Conservation (phyloP, 2,329 filamentous ascomycete genomes). For the Exophiala phaeomuriformis region DNA sequence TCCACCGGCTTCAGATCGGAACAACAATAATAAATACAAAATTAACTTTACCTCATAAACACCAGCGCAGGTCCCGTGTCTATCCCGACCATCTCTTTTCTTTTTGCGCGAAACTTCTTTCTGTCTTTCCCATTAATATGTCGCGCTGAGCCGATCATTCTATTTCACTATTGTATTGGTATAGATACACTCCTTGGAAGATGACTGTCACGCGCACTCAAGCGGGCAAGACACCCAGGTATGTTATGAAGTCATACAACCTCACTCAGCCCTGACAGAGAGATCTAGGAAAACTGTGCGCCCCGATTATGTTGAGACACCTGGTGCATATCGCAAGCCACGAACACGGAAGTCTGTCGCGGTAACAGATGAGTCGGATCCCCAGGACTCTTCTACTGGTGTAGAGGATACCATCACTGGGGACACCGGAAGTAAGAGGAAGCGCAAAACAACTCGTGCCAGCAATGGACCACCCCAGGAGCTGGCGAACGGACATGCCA, state of each 20-base stretch:
- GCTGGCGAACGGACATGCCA: constrained; percentile 11
- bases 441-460: constrained; percentile 4
- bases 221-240: constrained; percentile 47
- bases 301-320: constrained; percentile 48
- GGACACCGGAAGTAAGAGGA: constrained; percentile 1
- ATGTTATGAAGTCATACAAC: constrained; percentile 26
- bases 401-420: constrained; percentile 4
- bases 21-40: too few relatives aligned
- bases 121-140: not conserved
- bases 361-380: constrained; percentile 17
- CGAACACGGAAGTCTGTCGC: constrained; percentile 21
- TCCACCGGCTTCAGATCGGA: too few relatives aligned
- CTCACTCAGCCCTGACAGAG: constrained; percentile 1
- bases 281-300: constrained; percentile 44
- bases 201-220: constrained; percentile 47
- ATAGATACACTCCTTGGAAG: constrained; percentile 2
- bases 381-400: constrained; percentile 12
- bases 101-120: not conserved
- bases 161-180: not conserved
- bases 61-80: too few relatives aligned
- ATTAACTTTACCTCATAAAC: too few relatives aligned
- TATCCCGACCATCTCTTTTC: not conserved
- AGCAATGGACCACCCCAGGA: constrained; percentile 1
- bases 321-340: constrained; percentile 29
- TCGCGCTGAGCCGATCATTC: not conserved